Percentiles rank a stretch among this genome's conserved stretches.
Conservation (phyloP, 2,329 filamentous ascomycete genomes). For the Sporothrix euskadiensis region DNA sequence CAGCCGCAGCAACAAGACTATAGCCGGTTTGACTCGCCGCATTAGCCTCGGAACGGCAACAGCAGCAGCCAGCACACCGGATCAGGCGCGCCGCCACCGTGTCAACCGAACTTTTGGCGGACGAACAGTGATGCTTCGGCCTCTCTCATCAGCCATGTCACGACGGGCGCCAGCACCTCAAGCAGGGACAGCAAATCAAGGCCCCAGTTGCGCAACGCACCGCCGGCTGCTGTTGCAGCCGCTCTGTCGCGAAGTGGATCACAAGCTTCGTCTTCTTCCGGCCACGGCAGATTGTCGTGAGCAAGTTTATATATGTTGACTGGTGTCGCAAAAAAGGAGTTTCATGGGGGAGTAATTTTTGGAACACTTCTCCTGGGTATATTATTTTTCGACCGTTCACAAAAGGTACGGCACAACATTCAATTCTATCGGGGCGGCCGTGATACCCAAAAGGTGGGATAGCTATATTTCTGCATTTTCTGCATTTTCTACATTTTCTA, state of each 20-base stretch:
- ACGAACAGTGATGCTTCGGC: constrained; percentile 2
- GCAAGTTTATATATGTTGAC: neutral
- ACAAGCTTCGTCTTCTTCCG: neutral
- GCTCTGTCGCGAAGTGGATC: constrained; percentile 22
- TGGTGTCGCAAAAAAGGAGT: constrained; percentile 9
- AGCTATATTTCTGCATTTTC: constrained; percentile 16
- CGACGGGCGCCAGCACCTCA: neutral
- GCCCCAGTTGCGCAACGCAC: neutral
- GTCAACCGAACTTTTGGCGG: neutral
- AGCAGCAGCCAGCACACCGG: neutral
- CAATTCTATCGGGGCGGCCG: constrained; percentile 11
- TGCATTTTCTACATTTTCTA: neutral
- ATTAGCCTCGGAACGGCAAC: neutral
- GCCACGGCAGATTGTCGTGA: neutral
- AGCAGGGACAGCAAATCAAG: neutral
- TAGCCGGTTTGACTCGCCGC: neutral
- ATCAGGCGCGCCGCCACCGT: neutral
- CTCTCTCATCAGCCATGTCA: neutral
- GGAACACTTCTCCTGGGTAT: neutral
- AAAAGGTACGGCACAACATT: constrained; percentile 13
- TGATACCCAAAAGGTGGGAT: constrained; percentile 26
- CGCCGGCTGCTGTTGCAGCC: constrained; percentile 22
- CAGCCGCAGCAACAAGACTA: constrained; percentile 22
- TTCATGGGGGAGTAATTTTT: constrained; percentile 8
- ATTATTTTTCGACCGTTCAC: neutral